Base-by-base conservation (phyloP, 768 basidiomycete genomes). In the Collybiopsis luxurians region DNA sequence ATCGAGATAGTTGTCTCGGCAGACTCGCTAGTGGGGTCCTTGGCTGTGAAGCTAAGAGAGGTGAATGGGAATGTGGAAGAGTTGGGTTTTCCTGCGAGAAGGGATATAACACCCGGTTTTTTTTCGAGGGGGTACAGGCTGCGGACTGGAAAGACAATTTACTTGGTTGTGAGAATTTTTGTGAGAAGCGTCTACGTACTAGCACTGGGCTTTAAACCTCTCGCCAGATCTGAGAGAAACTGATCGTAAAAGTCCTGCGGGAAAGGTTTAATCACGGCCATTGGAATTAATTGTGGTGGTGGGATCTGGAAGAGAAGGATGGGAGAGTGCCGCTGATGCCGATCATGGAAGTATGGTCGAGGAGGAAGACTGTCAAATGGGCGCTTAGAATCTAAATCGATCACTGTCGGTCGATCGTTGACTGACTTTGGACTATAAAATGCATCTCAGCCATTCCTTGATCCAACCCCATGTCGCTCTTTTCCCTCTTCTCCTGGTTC, bases 71-170 rank as follows among this genome's bases (percentile, higher is more conserved):
- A 98, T 19, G 92, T 89, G n/a, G 79, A 75, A 7, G 86, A 79
- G 65, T 96, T 95, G 5, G 96, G 96, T 70, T 95, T 94, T 26
- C 96, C 96, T 0, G 94, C 95, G 6, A 95, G 82, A 30, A 95
- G 69, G 2, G 89, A 91, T 55, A 95, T 85, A 19, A 54, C 53
- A 15, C 40, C 40, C 1, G 53, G 53, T n/a, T 27, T 39, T 44
- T 55, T 55, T 47, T 98, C 96, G 26, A 95, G 77, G 0, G 86
- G 92, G 56, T 84, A 80, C n/a, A 96, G 78, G 13, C 84, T 69
- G 60, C 86, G 77, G 56, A 90, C 86, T 89, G 50, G 60, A 55
- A 6, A 44, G 46, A 21, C 23, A 21, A 59, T 39, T 38, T 59
- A 13, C 21, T 28, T 31, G 34, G 26, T 30, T 36, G 12, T 31